Evolutionary conservation across 345 rosid genomes (phyloP).

Genomic region (Odontarrhena argentea): DNA sequence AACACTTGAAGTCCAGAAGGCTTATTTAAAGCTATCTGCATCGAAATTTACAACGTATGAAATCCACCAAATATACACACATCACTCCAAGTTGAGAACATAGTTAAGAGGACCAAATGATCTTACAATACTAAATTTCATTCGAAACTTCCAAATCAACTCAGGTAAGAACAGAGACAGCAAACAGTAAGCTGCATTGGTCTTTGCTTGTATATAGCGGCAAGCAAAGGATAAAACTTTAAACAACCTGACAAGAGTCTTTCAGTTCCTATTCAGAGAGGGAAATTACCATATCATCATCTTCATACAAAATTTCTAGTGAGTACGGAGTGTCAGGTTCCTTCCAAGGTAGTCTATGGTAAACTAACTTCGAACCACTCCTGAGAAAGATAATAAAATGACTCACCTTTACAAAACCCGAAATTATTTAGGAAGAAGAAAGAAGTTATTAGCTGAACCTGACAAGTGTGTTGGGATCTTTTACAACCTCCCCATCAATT

Average conservation of each 20-base stretch:
- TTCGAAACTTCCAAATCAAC: not conserved
- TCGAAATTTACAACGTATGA: conserved; percentile 25
- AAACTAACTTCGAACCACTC: conserved; percentile 61
- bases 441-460: conserved; percentile 44
- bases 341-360: conserved; percentile 89
- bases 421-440: not conserved
- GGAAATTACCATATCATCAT: conserved; percentile 63
- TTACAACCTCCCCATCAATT: conserved; percentile 58
- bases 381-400: conserved; percentile 35
- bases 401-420: conserved; percentile 25
- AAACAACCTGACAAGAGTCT: not conserved
- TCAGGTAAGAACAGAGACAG: not conserved
- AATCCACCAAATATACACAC: conserved; percentile 11
- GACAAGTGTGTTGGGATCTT: conserved; percentile 55
- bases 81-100: conserved; percentile 11
- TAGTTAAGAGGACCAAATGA: not conserved
- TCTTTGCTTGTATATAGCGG: conserved; percentile 10
- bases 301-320: conserved; percentile 67
- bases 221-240: not conserved
- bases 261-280: conserved; percentile 2
- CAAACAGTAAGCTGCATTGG: conserved; percentile 9
- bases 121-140: not conserved
- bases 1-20: conserved; percentile 93
- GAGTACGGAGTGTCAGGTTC: conserved; percentile 71
- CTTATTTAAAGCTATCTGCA: conserved; percentile 84